A percentile compares a stretch with the other conserved stretches of the same genome.
These are phyloP conservation scores for Cephalotrichum gorgonifer DNA, from an alignment of 2,329 filamentous ascomycete genomes.

Conservation along the genomic window DNA sequence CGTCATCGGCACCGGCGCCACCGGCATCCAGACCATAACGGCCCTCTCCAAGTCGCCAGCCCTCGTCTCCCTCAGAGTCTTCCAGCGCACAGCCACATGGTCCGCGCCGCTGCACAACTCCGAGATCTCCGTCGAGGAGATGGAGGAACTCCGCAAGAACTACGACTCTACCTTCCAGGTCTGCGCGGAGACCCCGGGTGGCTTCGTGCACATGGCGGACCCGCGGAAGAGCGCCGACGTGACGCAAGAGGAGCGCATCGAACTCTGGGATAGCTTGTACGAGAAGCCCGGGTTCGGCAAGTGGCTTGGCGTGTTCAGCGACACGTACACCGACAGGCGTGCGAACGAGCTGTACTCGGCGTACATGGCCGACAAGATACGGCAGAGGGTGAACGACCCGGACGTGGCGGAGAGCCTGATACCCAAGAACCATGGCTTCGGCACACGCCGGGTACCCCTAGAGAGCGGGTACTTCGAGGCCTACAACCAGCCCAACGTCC, in stretches of 20 bases:
- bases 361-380: conserved; percentile 42
- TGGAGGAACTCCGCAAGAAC: conserved; percentile 31
- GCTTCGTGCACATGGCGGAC: conserved; percentile 41
- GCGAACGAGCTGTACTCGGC: conserved; percentile 16
- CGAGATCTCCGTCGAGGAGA: conserved; percentile 42
- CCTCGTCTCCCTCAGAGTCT: conserved; percentile 48
- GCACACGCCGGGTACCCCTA: conserved; percentile 49
- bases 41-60: conserved; percentile 32
- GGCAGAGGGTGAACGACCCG: conserved; percentile 41
- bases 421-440: conserved; percentile 54
- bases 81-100: conserved; percentile 57
- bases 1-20: conserved; percentile 52
- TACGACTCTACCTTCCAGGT: conserved; percentile 32
- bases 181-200: conserved; percentile 45
- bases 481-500: conserved; percentile 48
- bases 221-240: conserved; percentile 35
- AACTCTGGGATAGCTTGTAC: conserved; percentile 19
- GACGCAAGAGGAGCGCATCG: conserved; percentile 16
- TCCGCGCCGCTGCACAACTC: conserved; percentile 47
- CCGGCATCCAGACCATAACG: conserved; percentile 45
- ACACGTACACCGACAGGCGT: conserved; percentile 14
- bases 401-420: conserved; percentile 44
- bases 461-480: conserved; percentile 60
- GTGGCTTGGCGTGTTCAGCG: conserved; percentile 9
- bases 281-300: conserved; percentile 26